Conservation (phyloP, 2,329 filamentous ascomycete genomes). For the Dactylellina cionopaga region DNA sequence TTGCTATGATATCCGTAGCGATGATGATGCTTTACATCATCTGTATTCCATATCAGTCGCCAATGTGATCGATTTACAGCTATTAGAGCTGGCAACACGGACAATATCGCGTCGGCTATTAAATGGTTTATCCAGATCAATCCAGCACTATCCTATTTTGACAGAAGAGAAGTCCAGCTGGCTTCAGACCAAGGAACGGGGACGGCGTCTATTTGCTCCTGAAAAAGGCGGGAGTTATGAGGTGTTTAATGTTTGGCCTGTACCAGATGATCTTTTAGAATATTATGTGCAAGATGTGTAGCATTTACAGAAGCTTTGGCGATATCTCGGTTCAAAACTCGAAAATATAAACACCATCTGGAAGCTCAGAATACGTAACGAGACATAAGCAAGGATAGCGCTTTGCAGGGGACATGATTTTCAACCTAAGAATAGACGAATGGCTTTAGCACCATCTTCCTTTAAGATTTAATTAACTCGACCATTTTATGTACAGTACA, state of each 20-base stretch:
- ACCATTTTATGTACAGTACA: no score
- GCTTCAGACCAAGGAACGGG: no score
- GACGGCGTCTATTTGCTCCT: slow-evolving; percentile 62
- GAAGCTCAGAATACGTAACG: no score
- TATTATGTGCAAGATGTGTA: slow-evolving; percentile 66
- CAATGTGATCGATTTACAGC: slow-evolving; percentile 6
- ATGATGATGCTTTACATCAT: slow-evolving; percentile 12
- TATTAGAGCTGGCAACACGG: slow-evolving; percentile 3
- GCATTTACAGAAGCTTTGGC: slow-evolving; percentile 60
- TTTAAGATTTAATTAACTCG: no score
- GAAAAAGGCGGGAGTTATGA: slow-evolving; percentile 63
- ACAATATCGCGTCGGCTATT: background rate
- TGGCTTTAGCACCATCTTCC: background rate
- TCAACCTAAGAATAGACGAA: no score
- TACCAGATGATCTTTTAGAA: slow-evolving; percentile 60
- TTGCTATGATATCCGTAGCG: slow-evolving; percentile 1
- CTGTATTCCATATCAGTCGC: background rate
- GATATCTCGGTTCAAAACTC: no score
- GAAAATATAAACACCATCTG: no score
- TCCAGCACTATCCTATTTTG: no score
- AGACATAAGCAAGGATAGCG: no score
- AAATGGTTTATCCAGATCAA: background rate
- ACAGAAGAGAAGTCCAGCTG: no score
- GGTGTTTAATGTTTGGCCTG: slow-evolving; percentile 65
- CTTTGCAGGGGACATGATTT: no score